Evolutionary conservation across 306 rosid species (phyloP).

Genomic region (Begonia loranthoides): DNA sequence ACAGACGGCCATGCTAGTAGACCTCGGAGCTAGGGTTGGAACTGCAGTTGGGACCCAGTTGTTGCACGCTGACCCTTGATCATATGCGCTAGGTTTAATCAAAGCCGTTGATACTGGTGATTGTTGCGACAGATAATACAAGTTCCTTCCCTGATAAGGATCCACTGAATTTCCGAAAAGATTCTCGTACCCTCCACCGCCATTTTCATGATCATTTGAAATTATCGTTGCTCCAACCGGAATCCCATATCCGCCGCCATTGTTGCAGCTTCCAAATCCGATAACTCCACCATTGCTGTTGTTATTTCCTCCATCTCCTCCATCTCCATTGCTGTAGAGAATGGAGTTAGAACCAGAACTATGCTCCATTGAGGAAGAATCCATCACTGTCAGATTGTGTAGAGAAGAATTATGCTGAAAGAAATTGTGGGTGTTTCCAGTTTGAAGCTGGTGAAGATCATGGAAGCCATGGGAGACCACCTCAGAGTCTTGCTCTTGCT

Average conservation of each 20-base stretch:
- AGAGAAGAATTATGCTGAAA: conserved; percentile 28
- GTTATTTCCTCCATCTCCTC: not conserved
- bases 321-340: conserved; percentile 17
- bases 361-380: conserved; percentile 46
- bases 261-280: conserved; percentile 3
- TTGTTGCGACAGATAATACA: conserved; percentile 38
- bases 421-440: conserved; percentile 47
- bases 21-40: conserved; percentile 46
- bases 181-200: conserved; percentile 27
- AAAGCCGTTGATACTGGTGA: conserved; percentile 17
- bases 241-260: conserved; percentile 25
- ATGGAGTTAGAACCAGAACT: conserved; percentile 42
- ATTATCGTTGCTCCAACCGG: conserved; percentile 22
- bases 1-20: conserved; percentile 27
- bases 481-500: conserved; percentile 48
- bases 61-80: conserved; percentile 25
- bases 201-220: conserved; percentile 10
- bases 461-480: conserved; percentile 14
- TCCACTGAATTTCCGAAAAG: conserved; percentile 20
- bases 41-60: conserved; percentile 63
- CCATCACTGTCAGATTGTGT: conserved; percentile 31
- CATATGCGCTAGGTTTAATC: conserved; percentile 15
- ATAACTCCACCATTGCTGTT: too few relatives aligned
- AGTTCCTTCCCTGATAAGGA: conserved; percentile 29
- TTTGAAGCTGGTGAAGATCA: conserved; percentile 34